Evolutionary conservation across 2,329 filamentous ascomycete genomes (phyloP), one percentile per base, ranked within the genome.

Genomic region (Zymoseptoria crescenta): DNA sequence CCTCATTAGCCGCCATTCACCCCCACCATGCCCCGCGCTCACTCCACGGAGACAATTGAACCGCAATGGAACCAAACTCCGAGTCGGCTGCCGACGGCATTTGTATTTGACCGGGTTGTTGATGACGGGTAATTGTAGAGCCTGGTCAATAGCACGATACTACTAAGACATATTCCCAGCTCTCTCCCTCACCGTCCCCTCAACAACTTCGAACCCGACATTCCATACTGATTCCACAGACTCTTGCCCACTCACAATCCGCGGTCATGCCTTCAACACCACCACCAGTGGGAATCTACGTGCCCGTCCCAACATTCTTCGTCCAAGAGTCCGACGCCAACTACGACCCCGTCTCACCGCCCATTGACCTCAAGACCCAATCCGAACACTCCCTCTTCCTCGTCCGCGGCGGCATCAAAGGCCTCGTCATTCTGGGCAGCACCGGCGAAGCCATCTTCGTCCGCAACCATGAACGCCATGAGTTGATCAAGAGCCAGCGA

Each of bases 371-470:
- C 59, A 75, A 80, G 52, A 79, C 83, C 0, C 85, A 87, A 67
- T 75, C 77, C 24, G 75, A 77, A 28, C 84, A 87, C 75, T 79
- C 78, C 8, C 68, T 87, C 6, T 84, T 83, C 68, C 80, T 87
- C 45, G 83, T 83, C 45, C 76, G 78, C 56, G 78, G 79, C 63
- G 85, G 85, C 58, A 81, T 87, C 65, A 77, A 76, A 29, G 84
- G 85, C 21, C 75, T 87, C 27, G 82, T 87, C 9, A 75, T 87
- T 49, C 79, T 87, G 54, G 85, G 85, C 24, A 84, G 80, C 48
- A 87, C 84, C 0, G 85, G 85, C 59, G 85, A 87, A 70, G 82
- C 83, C 0, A 80, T 87, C 50, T 84, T 86, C 70, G 75, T 87
- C 54, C 79, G 80, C 20, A 76, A 76, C n/a, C 66, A 74, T n/a